Percentiles rank a stretch among this genome's conserved stretches.
These are phyloP conservation scores for Candida ulmi DNA, from an alignment of 805 yeast genomes.

Conservation along the genomic window DNA sequence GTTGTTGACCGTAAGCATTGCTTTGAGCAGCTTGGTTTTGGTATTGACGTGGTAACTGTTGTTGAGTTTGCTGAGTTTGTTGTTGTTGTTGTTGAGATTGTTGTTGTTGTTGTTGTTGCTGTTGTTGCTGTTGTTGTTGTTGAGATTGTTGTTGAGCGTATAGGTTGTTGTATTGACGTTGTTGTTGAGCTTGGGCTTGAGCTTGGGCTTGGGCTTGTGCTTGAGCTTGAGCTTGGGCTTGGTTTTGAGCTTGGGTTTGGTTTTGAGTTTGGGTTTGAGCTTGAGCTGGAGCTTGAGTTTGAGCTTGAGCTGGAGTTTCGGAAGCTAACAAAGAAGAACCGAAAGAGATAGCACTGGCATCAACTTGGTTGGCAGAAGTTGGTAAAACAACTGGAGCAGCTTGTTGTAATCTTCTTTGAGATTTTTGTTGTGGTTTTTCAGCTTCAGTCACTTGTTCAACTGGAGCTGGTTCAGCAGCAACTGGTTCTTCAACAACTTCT, in stretches of 20 bases:
- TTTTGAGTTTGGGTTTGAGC: conserved; percentile 19
- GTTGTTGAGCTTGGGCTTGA: conserved; percentile 4
- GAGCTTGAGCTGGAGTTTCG: conserved; percentile 22
- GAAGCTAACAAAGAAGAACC: conserved; percentile 48
- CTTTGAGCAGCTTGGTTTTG: conserved; percentile 6
- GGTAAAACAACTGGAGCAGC: conserved; percentile 50
- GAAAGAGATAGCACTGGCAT: conserved; percentile 55
- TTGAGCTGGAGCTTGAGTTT: conserved; percentile 3
- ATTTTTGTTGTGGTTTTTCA: conserved; percentile 22
- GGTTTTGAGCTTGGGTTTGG: conserved; percentile 5
- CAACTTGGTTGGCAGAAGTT: conserved; percentile 31
- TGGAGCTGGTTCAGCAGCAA: conserved; percentile 11
- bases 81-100: conserved; percentile 12
- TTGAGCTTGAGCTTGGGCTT: conserved; percentile 19
- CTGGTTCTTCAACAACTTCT: conserved; percentile 7
- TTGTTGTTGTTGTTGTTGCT: conserved; percentile 11
- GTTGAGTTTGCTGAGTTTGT: conserved; percentile 17
- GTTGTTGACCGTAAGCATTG: conserved; percentile 5
- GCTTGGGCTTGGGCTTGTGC: conserved; percentile 6
- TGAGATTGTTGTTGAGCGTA: conserved; percentile 13
- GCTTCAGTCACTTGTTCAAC: conserved; percentile 18
- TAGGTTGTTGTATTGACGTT: background rate
- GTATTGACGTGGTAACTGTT: conserved; percentile 6
- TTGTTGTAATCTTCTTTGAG: conserved; percentile 33
- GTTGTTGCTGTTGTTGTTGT: conserved; percentile 7